Conservation (phyloP, 805 yeast genomes). For the Hyphopichia homilentoma region DNA sequence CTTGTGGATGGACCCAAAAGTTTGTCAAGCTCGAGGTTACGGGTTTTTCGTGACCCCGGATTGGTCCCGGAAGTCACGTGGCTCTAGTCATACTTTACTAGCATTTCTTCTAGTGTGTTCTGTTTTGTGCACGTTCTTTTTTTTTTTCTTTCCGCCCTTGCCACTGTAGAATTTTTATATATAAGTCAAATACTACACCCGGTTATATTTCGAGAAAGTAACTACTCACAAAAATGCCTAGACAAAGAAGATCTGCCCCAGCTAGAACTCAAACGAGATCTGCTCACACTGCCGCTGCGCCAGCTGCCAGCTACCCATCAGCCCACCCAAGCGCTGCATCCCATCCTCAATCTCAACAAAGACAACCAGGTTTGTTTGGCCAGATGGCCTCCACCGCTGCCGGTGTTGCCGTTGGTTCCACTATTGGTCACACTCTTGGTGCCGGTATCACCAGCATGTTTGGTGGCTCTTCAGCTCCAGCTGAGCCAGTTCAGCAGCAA, state of each 20-base stretch:
- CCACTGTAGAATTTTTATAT: not conserved
- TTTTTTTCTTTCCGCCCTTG: not conserved
- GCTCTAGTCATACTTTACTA: no score
- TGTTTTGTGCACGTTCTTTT: no score
- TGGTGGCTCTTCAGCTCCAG: slow-evolving; percentile 67
- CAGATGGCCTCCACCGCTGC: slow-evolving; percentile 99
- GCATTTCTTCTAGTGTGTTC: no score
- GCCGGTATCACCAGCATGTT: slow-evolving; percentile 90
- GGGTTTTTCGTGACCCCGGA: no score
- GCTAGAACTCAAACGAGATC: slow-evolving; percentile 57
- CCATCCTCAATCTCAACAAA: slow-evolving; percentile 32
- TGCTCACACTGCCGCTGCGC: slow-evolving; percentile 75
- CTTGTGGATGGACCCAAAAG: no score
- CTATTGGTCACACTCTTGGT: slow-evolving; percentile 95
- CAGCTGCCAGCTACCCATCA: slow-evolving; percentile 32
- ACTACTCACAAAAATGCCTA: slow-evolving; percentile 40
- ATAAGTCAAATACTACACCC: no score
- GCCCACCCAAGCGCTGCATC: slow-evolving; percentile 46
- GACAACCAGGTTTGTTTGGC: slow-evolving; percentile 82
- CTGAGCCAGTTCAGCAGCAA: slow-evolving; percentile 46
- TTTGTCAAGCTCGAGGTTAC: no score
- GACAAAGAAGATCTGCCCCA: slow-evolving; percentile 53
- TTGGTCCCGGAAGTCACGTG: no score
- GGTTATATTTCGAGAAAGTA: no score
- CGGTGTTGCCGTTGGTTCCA: slow-evolving; percentile 98